Evolutionary conservation across 192 early-diverging fungal species (phyloP).

Genomic region (Allomyces javanicus): DNA sequence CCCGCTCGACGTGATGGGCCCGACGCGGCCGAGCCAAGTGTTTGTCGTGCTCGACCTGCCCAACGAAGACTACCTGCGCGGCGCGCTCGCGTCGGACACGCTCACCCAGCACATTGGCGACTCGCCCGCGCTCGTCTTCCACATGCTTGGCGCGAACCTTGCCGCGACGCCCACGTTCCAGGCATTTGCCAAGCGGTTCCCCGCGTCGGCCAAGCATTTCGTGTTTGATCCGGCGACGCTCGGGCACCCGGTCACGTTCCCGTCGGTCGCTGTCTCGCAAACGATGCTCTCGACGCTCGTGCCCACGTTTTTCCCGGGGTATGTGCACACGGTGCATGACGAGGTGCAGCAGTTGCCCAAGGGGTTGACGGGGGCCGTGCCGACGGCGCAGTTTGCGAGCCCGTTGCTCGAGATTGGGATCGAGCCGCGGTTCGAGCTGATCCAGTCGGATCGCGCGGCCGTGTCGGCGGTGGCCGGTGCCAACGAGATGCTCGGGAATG

Average conservation of each 20-base stretch:
- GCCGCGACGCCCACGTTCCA: slow-evolving; percentile 44
- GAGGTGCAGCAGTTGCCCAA: too few species aligned
- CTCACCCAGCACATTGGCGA: slow-evolving; percentile 7
- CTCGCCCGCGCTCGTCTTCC: slow-evolving; percentile 22
- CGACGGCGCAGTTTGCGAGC: too few species aligned
- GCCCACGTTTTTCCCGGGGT: not conserved
- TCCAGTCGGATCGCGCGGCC: too few species aligned
- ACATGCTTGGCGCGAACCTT: slow-evolving; percentile 10
- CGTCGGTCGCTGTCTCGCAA: not conserved
- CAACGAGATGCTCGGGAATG: too few species aligned
- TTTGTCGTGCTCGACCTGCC: slow-evolving; percentile 57
- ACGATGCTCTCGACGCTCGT: not conserved
- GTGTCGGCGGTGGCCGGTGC: too few species aligned
- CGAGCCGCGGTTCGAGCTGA: too few species aligned
- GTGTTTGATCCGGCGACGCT: not conserved
- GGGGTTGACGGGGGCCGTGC: too few species aligned
- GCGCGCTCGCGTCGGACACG: slow-evolving; percentile 11
- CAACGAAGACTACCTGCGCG: slow-evolving; percentile 23
- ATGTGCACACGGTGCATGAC: not conserved
- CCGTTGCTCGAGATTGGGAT: too few species aligned
- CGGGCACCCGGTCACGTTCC: not conserved
- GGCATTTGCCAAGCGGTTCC: slow-evolving; percentile 7
- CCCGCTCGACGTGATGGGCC: slow-evolving; percentile 46
- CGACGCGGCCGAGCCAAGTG: slow-evolving; percentile 31
- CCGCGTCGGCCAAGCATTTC: not conserved